Evolutionary conservation across 2,329 filamentous ascomycete species (phyloP).

Genomic region (Alternaria metachromatica): DNA sequence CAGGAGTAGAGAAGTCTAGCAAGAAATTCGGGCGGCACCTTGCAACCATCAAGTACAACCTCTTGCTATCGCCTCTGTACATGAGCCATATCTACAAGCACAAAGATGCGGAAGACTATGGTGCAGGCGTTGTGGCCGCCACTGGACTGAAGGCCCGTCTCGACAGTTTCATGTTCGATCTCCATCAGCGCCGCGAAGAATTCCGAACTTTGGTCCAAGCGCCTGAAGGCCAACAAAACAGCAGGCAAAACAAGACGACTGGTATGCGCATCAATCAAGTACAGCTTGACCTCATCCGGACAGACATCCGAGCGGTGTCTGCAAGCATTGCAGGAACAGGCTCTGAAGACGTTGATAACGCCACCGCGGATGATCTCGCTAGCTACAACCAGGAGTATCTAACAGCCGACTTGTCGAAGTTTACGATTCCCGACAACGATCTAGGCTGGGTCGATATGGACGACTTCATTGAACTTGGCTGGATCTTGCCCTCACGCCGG

Average conservation of each 20-base stretch:
- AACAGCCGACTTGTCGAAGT: slow-evolving; percentile 74
- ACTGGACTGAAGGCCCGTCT: slow-evolving; percentile 96
- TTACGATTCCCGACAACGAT: slow-evolving; percentile 94
- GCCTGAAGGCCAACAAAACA: slow-evolving; percentile 59
- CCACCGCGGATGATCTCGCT: slow-evolving; percentile 67
- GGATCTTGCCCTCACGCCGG: slow-evolving; percentile 87
- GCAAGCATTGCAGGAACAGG: slow-evolving; percentile 85
- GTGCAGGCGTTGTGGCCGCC: slow-evolving; percentile 79
- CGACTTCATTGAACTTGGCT: slow-evolving; percentile 97
- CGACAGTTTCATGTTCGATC: slow-evolving; percentile 95
- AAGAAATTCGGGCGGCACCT: slow-evolving; percentile 98
- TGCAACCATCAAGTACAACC: slow-evolving; percentile 97
- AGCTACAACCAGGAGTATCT: slow-evolving; percentile 60
- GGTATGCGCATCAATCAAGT: slow-evolving; percentile 96
- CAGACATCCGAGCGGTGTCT: slow-evolving; percentile 91
- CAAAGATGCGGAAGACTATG: slow-evolving; percentile 89
- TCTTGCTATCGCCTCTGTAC: slow-evolving; percentile 89
- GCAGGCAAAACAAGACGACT: slow-evolving; percentile 80
- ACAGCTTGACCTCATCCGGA: slow-evolving; percentile 88
- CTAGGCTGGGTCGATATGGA: slow-evolving; percentile 99
- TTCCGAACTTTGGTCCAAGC: slow-evolving; percentile 83
- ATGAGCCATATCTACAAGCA: slow-evolving; percentile 98
- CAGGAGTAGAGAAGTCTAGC: slow-evolving; percentile 91
- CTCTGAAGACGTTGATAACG: slow-evolving; percentile 73
- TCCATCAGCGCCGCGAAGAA: slow-evolving; percentile 92